Evolutionary conservation across 495 filamentous ascomycete species (phyloP), one percentile per base, ranked within the genome.

Genomic region (Penicillium canescens): DNA sequence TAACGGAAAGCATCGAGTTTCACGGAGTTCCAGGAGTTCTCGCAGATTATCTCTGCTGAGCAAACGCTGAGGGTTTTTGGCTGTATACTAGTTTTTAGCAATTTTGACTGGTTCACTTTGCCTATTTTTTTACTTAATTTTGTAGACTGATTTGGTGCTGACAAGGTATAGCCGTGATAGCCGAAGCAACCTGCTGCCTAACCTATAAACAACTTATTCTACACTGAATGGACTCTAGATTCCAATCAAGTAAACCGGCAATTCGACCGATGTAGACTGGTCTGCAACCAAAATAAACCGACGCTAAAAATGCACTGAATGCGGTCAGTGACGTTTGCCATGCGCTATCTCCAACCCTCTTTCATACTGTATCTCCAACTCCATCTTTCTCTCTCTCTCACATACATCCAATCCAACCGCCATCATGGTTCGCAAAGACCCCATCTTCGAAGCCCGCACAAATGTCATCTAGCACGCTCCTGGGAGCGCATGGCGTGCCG

Each of bases 391-490:
- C 46, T 37, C 52, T 31, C 41, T n/a, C 48, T 38, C 40, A 33
- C 42, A 51, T 41, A n/a, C 23, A 14, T 12, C 24, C 33, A n/a
- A 42, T 14, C 21, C 38, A 37, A 42, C 46, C 36, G 24, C 40
- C 67, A 74, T 52, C 31, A 78, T 78, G 75, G 72, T 74, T 59
- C 71, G 74, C 50, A 73, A 69, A 55, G 75, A 78, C 61, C 75
- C 75, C 34, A 77, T 78, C 26, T 78, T 78, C 56, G 75, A 78
- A 61, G 75, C 75, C 31, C 75, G 75, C 52, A 78, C 75, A 31
- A 78, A 78, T 76, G 75, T 78, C 33, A 77, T n/a, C n/a, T n/a
- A n/a, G n/a, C n/a, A n/a, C n/a, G n/a, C n/a, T n/a, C n/a, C n/a
- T n/a, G n/a, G n/a, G n/a, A n/a, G n/a, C n/a, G n/a, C n/a, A n/a